phyloP scores from a whole-genome alignment of 345 rosid genomes.

The Acer yangbiense region DNA sequence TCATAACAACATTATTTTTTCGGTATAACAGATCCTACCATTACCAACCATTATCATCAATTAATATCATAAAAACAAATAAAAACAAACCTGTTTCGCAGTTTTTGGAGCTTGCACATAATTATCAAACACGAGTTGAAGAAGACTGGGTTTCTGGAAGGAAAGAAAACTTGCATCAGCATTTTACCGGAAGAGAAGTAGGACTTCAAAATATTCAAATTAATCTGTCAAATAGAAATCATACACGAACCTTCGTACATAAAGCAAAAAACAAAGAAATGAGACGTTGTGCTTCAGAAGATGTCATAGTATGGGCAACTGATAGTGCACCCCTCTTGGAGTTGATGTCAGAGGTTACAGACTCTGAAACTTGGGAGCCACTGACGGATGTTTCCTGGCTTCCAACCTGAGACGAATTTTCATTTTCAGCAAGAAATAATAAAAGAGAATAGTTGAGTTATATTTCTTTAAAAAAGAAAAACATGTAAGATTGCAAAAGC shows the following conservation, averaged over 20 bases:
- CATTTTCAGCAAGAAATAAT: slow-evolving; percentile 26
- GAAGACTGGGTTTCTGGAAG: slow-evolving; percentile 83
- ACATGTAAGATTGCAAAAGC: neutral
- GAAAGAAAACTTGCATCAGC: slow-evolving; percentile 32
- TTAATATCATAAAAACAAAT: slow-evolving; percentile 1
- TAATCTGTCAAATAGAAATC: slow-evolving; percentile 16
- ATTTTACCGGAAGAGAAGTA: slow-evolving; percentile 6
- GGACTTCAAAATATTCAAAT: slow-evolving; percentile 9
- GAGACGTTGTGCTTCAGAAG: slow-evolving; percentile 83
- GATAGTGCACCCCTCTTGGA: slow-evolving; percentile 42
- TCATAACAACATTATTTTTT: neutral
- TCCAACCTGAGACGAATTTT: slow-evolving; percentile 48
- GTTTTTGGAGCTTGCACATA: slow-evolving; percentile 77
- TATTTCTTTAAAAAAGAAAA: neutral
- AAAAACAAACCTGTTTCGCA: slow-evolving; percentile 72
- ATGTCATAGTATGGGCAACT: slow-evolving; percentile 46
- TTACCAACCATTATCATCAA: neutral
- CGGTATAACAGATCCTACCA: neutral
- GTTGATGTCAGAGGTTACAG: slow-evolving; percentile 52
- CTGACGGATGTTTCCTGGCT: slow-evolving; percentile 55
- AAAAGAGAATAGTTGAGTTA: neutral
- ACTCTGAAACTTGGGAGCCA: slow-evolving; percentile 49
- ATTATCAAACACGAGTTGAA: slow-evolving; percentile 73
- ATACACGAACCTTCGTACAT: slow-evolving; percentile 75
- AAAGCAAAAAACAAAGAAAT: slow-evolving; percentile 89